Base-by-base conservation (phyloP, 2,329 filamentous ascomycete genomes). In the Cladobotryum protrusum region DNA sequence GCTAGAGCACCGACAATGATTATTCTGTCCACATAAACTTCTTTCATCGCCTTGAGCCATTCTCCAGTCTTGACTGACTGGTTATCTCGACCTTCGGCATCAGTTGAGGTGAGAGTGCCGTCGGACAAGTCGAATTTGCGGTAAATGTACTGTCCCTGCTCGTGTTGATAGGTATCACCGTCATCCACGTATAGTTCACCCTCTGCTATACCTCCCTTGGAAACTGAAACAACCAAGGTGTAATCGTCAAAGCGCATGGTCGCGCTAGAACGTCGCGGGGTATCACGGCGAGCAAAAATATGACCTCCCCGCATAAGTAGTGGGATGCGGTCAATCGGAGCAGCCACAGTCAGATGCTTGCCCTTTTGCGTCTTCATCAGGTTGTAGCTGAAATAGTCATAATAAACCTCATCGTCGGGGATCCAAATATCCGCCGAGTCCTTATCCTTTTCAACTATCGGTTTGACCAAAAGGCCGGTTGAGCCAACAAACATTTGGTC, bases 231-330 rank as follows among this genome's bases (percentile, higher is more conserved):
- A 2, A 99, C 84, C 1, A 99, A 80, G 0, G 93, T 99, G 72
- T 96, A 96, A 37, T 95, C 91, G 66, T 99, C 93, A 68, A 84
- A 95, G 61, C 82, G 86, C 93, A 97, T 97, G 42, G 96, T 76
- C 17, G 87, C 84, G 51, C 83, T 87, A 51, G 89, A 95, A 53
- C 92, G 83, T 49, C 93, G 83, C 4, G 91, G 90, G 19, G 85
- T 82, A 62, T 99, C 93, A 57, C 92, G 89, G 50, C 93, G 87
- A 2, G 91, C 86, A 61, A 97, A 85, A 60, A 99, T 85, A 66
- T 97, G 88, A 1, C 93, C 93, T 43, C 89, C 92, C 58, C 87
- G 89, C 86, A 97, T 93, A 41, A 99, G 76, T 13, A 99, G 71
- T 1, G 93, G 92, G 15, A 96, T 87, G 60, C 85, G 89, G 49